These are phyloP conservation scores for Chalara sp. DNA, from an alignment of 2,329 filamentous ascomycete genomes.

Conservation along the genomic window DNA sequence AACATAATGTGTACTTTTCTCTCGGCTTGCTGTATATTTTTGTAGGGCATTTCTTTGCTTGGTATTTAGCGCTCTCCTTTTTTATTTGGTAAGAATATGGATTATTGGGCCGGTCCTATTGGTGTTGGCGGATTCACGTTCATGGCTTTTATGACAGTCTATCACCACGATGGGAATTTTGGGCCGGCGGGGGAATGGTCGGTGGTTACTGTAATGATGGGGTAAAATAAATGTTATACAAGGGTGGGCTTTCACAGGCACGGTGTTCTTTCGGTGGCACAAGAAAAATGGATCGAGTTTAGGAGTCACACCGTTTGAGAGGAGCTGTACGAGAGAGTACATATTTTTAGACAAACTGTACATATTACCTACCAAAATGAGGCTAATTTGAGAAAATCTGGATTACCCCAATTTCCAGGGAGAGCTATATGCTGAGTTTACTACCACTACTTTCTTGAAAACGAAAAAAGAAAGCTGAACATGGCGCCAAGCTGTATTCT, in stretches of 20 bases:
- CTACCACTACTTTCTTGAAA: too few relatives aligned
- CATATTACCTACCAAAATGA: too few relatives aligned
- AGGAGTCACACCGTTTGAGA: too few relatives aligned
- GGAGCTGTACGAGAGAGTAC: too few relatives aligned
- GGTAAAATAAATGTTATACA: not conserved
- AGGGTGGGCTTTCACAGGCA: conserved; percentile 3
- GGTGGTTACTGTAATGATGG: not conserved
- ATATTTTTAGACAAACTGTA: too few relatives aligned
- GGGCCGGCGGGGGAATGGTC: not conserved
- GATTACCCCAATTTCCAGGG: too few relatives aligned
- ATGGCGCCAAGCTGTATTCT: too few relatives aligned
- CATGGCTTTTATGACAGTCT: not conserved
- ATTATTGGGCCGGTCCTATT: not conserved
- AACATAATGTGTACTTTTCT: not conserved
- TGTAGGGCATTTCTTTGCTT: conserved; percentile 2
- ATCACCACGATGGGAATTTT: not conserved
- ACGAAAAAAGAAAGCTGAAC: too few relatives aligned
- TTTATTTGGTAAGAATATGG: not conserved
- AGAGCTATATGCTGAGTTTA: too few relatives aligned
- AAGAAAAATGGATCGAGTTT: too few relatives aligned
- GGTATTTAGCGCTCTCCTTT: conserved; percentile 5
- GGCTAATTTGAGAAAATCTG: too few relatives aligned
- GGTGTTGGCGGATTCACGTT: conserved; percentile 1
- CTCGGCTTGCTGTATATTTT: conserved; percentile 2
- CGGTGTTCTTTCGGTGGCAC: not conserved